Evolutionary conservation across 129 eudicot species (phyloP).

Genomic region (Silybum marianum): DNA sequence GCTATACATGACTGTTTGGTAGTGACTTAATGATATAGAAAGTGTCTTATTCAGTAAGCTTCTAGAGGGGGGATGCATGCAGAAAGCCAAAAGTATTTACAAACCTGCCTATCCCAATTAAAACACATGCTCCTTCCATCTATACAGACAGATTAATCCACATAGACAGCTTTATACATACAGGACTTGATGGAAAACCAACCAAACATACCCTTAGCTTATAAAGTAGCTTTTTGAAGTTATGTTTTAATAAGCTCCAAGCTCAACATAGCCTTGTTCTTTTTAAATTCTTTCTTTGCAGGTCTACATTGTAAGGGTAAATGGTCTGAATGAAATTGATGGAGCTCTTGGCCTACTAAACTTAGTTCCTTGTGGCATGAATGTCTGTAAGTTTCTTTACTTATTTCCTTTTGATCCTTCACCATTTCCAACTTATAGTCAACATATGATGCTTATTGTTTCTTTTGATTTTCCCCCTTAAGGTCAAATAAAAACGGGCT

Average conservation of each 20-base stretch:
- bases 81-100: too few species aligned
- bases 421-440: not conserved
- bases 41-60: too few species aligned
- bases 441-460: not conserved
- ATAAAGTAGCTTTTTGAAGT: not conserved
- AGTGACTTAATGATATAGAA: too few species aligned
- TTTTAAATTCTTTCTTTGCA: conserved; percentile 12
- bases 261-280: not conserved
- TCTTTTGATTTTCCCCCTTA: not conserved
- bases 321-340: conserved; percentile 50
- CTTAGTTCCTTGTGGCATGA: conserved; percentile 43
- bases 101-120: too few species aligned
- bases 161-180: too few species aligned
- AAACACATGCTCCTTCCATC: too few species aligned
- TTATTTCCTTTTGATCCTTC: not conserved
- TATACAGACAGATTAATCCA: too few species aligned
- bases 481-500: conserved; percentile 11
- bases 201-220: too few species aligned
- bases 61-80: too few species aligned
- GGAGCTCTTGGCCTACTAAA: conserved; percentile 59
- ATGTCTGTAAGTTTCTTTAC: conserved; percentile 37
- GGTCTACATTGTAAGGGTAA: conserved; percentile 62
- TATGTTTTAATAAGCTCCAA: not conserved
- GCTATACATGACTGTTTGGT: too few species aligned
- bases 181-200: too few species aligned